A percentile compares a stretch with the other conserved stretches of the same genome.
Evolutionary conservation across 192 early-diverging fungal species (phyloP).

Genomic region (Backusella westeae): DNA sequence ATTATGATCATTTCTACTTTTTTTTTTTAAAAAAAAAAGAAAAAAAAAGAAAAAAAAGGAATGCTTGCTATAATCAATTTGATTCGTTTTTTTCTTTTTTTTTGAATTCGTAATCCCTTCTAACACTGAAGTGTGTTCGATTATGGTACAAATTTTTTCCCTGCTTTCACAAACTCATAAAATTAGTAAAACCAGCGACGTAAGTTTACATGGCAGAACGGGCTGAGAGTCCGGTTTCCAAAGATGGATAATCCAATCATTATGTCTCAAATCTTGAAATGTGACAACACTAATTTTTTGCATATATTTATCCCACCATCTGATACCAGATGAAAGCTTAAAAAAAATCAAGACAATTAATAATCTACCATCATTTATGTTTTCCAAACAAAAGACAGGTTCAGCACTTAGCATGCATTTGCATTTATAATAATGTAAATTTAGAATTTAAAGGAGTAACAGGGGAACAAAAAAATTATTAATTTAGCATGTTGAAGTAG

Average conservation of each 20-base stretch:
- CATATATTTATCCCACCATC: constrained; percentile 1
- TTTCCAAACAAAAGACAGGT: neutral
- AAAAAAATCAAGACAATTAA: neutral
- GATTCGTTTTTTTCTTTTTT: neutral
- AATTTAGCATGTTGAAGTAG: neutral
- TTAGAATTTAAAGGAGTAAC: constrained; percentile 5
- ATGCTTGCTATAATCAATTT: neutral
- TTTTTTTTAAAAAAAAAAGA: neutral
- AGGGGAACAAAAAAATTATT: neutral
- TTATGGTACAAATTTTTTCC: neutral
- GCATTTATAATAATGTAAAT: constrained; percentile 3
- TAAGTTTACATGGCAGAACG: neutral
- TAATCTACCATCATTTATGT: neutral
- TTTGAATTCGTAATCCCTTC: neutral
- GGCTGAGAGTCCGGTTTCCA: neutral
- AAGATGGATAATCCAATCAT: neutral
- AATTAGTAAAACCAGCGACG: neutral
- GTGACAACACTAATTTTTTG: neutral
- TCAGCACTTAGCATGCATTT: neutral
- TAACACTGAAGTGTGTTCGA: neutral
- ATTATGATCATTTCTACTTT: no score
- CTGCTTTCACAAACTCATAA: neutral
- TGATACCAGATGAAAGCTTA: constrained; percentile 4
- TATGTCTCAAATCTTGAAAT: neutral
- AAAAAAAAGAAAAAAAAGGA: neutral